Evolutionary conservation across 2,329 filamentous ascomycete species (phyloP), one percentile per base, ranked within the genome.

Genomic region (Arachnopeziza araneosa): DNA sequence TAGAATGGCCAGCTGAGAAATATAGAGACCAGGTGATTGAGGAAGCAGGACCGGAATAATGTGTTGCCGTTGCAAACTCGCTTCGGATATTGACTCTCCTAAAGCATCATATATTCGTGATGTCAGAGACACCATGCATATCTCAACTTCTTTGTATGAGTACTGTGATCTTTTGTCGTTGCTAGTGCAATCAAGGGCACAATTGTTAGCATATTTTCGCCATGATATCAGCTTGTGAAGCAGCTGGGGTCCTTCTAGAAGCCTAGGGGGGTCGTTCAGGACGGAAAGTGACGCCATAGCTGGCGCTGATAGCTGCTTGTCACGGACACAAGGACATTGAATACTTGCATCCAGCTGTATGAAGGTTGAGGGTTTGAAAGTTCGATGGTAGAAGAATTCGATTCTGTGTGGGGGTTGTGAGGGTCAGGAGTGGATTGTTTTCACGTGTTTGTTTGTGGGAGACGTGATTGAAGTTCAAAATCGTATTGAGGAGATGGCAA

Each of bases 1-100:
- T 53, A 96, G 78, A 57, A 93, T 83, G 2, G 88, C 91, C 52
- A 96, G 74, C 63, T 90, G 82, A 1, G 90, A 80, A 59, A 95
- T 80, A 73, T 96, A 96, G 24, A 97, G 79, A 53, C 87, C 81
- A 10, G 87, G 84, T 17, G 84, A 89, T 74, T 96, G 93, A 1
- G 88, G 87, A 19, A 96, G 75, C 22, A 96, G 80, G 1, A 96
- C 76, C 0, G 93, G 92, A 48, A 96, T 80, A 44, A 96, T 74
- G 19, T 80, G 72, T 54, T 78, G 76, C 19, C 52, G 23, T 14
- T 30, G 52, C 14, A 8, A 8, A n/a, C 9, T 14, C 24, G 49
- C 48, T 50, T 24, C n/a, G 21, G 9, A 32, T 9, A 44, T 49
- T 23, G 56, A 55, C 52, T 44, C 30, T 22, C 21, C 14, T 26